Conservation (phyloP, 768 basidiomycete species). For the Pleurotus cornucopiae region DNA sequence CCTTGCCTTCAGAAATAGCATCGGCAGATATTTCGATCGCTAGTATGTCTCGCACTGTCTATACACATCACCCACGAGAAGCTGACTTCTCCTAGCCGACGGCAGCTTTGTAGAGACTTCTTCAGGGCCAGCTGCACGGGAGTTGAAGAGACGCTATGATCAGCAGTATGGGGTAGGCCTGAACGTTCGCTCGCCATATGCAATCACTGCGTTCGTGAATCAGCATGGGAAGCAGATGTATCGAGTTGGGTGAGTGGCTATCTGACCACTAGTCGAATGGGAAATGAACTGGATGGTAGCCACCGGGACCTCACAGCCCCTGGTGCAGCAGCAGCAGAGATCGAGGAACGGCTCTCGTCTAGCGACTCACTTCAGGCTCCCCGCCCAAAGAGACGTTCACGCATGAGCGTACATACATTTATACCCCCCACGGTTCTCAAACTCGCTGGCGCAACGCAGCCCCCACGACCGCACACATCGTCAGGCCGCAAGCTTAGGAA, state of each 20-base stretch:
- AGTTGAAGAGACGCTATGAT: slow-evolving; percentile 76
- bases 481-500: slow-evolving; percentile 55
- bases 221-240: slow-evolving; percentile 77
- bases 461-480: slow-evolving; percentile 26
- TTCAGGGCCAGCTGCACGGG: slow-evolving; percentile 69
- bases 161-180: slow-evolving; percentile 61
- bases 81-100: slow-evolving; percentile 42
- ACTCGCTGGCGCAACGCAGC: slow-evolving; percentile 22
- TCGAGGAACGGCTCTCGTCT: slow-evolving; percentile 38
- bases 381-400: slow-evolving; percentile 47
- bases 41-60: slow-evolving; percentile 36
- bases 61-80: slow-evolving; percentile 7
- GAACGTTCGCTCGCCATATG: slow-evolving; percentile 70
- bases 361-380: slow-evolving; percentile 34
- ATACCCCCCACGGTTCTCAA: slow-evolving; percentile 49
- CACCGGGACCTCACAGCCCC: slow-evolving; percentile 62
- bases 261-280: neutral
- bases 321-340: slow-evolving; percentile 45
- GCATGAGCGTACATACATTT: slow-evolving; percentile 64
- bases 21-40: slow-evolving; percentile 56
- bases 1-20: slow-evolving; percentile 46
- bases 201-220: slow-evolving; percentile 78
- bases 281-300: slow-evolving; percentile 26
- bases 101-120: slow-evolving; percentile 79
- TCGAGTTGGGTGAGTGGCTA: slow-evolving; percentile 64